Conservation (phyloP, 2,329 filamentous ascomycete genomes). For the Didymella exigua region DNA sequence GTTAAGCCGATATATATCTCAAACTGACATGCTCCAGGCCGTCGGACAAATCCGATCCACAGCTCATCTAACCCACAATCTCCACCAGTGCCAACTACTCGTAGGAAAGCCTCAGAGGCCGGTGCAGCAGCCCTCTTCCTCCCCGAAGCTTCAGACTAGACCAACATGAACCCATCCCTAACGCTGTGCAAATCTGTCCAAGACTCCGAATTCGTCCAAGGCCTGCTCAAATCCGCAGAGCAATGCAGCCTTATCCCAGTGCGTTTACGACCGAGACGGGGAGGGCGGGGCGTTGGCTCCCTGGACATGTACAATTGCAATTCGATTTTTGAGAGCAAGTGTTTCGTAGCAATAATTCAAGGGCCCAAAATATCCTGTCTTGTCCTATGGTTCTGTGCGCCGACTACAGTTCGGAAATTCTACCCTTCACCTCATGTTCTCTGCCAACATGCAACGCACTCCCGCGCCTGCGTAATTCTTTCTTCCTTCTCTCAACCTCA, state of each 20-base stretch:
- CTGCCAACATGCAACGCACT: too few relatives aligned
- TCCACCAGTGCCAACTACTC: constrained; percentile 75
- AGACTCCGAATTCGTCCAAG: constrained; percentile 74
- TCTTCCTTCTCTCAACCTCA: too few relatives aligned
- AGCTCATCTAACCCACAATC: constrained; percentile 75
- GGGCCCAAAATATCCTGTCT: too few relatives aligned
- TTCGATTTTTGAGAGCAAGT: too few relatives aligned
- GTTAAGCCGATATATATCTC: too few relatives aligned
- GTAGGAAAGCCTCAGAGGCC: constrained; percentile 73
- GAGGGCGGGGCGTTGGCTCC: constrained; percentile 78
- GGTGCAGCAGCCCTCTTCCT: constrained; percentile 89
- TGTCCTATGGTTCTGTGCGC: too few relatives aligned
- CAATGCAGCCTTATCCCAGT: constrained; percentile 76
- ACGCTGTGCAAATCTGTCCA: constrained; percentile 71
- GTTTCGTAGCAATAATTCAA: too few relatives aligned
- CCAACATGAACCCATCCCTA: constrained; percentile 70
- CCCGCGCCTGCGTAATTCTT: too few relatives aligned
- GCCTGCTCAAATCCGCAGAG: constrained; percentile 71
- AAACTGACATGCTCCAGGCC: constrained; percentile 60
- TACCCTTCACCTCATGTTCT: too few relatives aligned
- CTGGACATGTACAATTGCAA: too few relatives aligned
- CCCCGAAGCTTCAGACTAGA: constrained; percentile 90
- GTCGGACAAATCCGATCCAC: constrained; percentile 91
- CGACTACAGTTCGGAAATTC: too few relatives aligned
- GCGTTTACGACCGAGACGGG: constrained; percentile 91